These are phyloP conservation scores for Pseudognaphalium luteoalbum DNA, from an alignment of 129 eudicot species.

Conservation along the genomic window DNA sequence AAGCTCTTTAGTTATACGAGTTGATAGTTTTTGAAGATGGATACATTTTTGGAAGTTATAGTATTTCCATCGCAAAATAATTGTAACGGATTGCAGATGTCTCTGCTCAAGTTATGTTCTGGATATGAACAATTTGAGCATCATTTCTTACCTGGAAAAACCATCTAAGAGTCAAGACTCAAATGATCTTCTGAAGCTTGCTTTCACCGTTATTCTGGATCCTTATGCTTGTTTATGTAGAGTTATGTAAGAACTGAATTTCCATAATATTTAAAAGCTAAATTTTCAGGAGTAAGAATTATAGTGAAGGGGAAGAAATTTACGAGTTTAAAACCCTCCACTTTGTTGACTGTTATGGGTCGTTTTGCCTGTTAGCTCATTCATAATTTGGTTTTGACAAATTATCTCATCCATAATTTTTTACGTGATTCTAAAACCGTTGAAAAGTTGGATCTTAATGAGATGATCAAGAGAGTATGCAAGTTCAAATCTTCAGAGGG, in stretches of 20 bases:
- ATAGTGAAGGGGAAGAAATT: too few relatives aligned
- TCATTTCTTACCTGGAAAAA: conserved; percentile 10
- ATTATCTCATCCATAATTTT: too few relatives aligned
- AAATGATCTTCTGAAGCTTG: conserved; percentile 10
- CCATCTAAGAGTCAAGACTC: background rate
- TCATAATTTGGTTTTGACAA: too few relatives aligned
- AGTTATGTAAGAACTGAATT: background rate
- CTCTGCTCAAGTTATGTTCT: conserved; percentile 6
- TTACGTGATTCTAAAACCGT: too few relatives aligned
- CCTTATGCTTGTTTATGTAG: background rate
- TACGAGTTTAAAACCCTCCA: too few relatives aligned
- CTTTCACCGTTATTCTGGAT: conserved; percentile 1
- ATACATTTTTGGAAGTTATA: conserved; percentile 13
- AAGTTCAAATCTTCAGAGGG: too few relatives aligned
- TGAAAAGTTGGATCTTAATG: too few relatives aligned
- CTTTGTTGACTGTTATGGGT: too few relatives aligned
- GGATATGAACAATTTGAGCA: conserved; percentile 28
- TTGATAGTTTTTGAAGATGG: conserved; percentile 20
- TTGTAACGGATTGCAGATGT: conserved; percentile 25
- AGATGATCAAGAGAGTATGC: too few relatives aligned
- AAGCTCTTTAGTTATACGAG: conserved; percentile 21
- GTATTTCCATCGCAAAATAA: conserved; percentile 26
- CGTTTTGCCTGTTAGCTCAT: too few relatives aligned
- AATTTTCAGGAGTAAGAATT: too few relatives aligned
- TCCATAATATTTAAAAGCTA: too few relatives aligned